Evolutionary conservation across 306 rosid genomes (phyloP).

Genomic region (Cajanus cajan): DNA sequence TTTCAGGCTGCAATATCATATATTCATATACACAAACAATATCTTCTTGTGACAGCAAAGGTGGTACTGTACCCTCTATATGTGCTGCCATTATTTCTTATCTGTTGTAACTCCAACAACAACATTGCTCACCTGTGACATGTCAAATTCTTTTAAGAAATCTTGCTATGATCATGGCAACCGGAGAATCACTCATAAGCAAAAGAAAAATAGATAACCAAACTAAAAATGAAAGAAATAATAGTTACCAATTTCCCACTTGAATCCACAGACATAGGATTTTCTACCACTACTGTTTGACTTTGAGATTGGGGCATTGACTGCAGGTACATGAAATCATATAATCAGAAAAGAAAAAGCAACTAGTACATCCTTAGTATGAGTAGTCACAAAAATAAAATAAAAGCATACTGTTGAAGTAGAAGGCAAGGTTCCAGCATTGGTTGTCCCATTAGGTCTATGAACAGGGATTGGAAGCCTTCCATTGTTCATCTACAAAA

Average conservation of each 20-base stretch:
- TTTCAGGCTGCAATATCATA: slow-evolving; percentile 27
- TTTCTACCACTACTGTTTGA: slow-evolving; percentile 96
- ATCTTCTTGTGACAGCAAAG: slow-evolving; percentile 23
- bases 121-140: slow-evolving; percentile 92
- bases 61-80: slow-evolving; percentile 22
- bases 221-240: neutral
- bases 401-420: slow-evolving; percentile 69
- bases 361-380: neutral
- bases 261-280: slow-evolving; percentile 92
- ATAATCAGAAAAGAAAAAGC: slow-evolving; percentile 22
- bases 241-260: slow-evolving; percentile 88
- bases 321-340: slow-evolving; percentile 37
- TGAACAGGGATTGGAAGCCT: slow-evolving; percentile 81
- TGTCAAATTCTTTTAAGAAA: slow-evolving; percentile 12
- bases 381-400: neutral
- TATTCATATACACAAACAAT: slow-evolving; percentile 39
- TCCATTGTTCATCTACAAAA: slow-evolving; percentile 57
- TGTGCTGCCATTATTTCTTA: slow-evolving; percentile 52
- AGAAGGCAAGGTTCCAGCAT: slow-evolving; percentile 64
- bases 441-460: slow-evolving; percentile 69
- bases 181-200: neutral
- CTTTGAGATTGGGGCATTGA: slow-evolving; percentile 62
- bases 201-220: neutral
- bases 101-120: slow-evolving; percentile 92
- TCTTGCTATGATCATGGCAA: slow-evolving; percentile 14